Base-by-base conservation (phyloP, 345 rosid species). In the Cardamine occulta region DNA sequence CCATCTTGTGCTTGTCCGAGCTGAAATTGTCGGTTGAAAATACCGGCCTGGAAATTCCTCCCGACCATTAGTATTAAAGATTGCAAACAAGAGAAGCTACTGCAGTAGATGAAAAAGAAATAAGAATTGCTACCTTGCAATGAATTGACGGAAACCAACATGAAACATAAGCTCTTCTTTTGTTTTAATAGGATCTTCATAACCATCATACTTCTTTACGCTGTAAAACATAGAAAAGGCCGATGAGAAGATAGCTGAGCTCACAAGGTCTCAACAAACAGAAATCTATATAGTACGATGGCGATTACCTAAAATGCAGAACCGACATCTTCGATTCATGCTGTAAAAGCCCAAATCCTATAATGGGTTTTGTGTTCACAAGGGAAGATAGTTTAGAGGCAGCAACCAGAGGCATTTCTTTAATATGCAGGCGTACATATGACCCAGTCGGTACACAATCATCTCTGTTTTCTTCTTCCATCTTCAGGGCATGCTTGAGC, bases 321-420 rank as follows among this genome's bases (percentile, higher is more conserved):
- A 92, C 96, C n/a, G 97, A 90, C 88, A 95, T 91, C 86, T 95
- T 95, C 64, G 99, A 92, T 76, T 91, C 99, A 51, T 90, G 97
- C 75, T 89, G 99, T 79, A 95, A 81, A 74, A 95, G 97, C 68
- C 99, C 99, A 79, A 86, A 87, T 42, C 82, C 85, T 66, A 88
- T 78, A 53, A 89, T 14, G n/a, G 97, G 93, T 35, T 70, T 73
- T 32, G 72, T 79, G 75, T 69, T 82, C 15, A 85, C 79, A 64
- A 80, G 49, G 21, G 62, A 72, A 74, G 84, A 82, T 70, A 92
- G 64, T 73, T 83, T 88, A 66, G 87, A 75, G 79, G 97, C 90
- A 81, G 84, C 84, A 75, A 26, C 60, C 18, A 63, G 68, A 51
- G 97, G 84, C 35, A 95, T 86, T 56, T 90, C 97, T 73, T 87